These are phyloP conservation scores for Mycena maculata DNA, from an alignment of 768 basidiomycete species.

Conservation along the genomic window DNA sequence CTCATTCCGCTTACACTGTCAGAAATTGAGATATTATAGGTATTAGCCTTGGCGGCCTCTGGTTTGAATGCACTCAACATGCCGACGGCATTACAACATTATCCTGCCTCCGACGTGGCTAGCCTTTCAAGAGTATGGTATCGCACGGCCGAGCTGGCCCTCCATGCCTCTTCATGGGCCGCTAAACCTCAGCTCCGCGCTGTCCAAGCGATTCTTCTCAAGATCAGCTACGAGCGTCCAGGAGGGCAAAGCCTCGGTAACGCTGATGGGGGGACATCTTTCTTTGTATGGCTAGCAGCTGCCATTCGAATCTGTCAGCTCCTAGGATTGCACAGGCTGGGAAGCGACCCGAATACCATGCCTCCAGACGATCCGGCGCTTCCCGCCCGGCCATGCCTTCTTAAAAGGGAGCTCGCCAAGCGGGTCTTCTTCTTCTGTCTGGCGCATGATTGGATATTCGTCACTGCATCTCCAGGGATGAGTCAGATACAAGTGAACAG, in stretches of 20 bases:
- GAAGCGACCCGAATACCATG: constrained; percentile 21
- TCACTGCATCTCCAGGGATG: constrained; percentile 16
- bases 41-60: constrained; percentile 9
- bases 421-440: constrained; percentile 17
- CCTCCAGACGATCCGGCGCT: constrained; percentile 15
- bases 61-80: constrained; percentile 11
- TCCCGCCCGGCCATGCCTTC: constrained; percentile 11
- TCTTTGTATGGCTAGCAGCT: constrained; percentile 18
- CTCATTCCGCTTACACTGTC: neutral
- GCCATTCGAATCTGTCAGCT: constrained; percentile 19
- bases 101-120: constrained; percentile 9
- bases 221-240: constrained; percentile 21
- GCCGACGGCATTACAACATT: constrained; percentile 9
- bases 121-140: constrained; percentile 13
- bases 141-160: constrained; percentile 8
- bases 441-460: constrained; percentile 19
- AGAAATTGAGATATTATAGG: neutral
- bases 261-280: constrained; percentile 14
- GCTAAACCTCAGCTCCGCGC: constrained; percentile 19
- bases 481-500: constrained; percentile 19
- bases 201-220: constrained; percentile 20
- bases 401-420: constrained; percentile 16
- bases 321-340: constrained; percentile 9
- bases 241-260: constrained; percentile 12
- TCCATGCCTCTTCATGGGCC: constrained; percentile 17